These are phyloP conservation scores for Cordyceps fumosorosea DNA, from an alignment of 2,329 filamentous ascomycete genomes.

Conservation along the genomic window DNA sequence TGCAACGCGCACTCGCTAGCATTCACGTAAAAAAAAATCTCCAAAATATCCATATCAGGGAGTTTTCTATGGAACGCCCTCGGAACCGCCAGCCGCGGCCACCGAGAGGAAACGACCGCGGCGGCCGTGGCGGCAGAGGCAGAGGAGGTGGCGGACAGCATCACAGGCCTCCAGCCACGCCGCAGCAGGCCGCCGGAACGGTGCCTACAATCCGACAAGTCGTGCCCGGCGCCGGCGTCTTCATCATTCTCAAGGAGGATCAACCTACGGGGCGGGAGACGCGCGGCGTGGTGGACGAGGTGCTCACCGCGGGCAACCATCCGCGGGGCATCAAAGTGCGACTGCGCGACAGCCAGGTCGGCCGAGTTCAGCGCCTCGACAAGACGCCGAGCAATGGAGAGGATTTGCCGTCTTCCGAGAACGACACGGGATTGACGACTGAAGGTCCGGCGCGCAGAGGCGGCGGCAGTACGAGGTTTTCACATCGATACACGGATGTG, in stretches of 20 bases:
- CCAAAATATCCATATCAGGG: neutral
- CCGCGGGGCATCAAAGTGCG: constrained; percentile 75
- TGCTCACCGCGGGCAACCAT: constrained; percentile 68
- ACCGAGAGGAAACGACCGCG: constrained; percentile 1
- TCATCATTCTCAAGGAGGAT: constrained; percentile 69
- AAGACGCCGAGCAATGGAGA: constrained; percentile 15
- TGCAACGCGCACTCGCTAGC: neutral
- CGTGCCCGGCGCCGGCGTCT: constrained; percentile 55
- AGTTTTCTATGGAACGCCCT: constrained; percentile 24
- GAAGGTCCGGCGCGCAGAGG: constrained; percentile 12
- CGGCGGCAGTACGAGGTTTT: constrained; percentile 19
- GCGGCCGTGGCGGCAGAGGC: constrained; percentile 18
- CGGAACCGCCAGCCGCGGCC: constrained; percentile 27
- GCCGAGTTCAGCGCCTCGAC: constrained; percentile 62
- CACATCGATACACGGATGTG: constrained; percentile 28
- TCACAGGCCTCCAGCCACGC: constrained; percentile 22
- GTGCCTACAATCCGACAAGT: constrained; percentile 48
- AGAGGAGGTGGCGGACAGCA: constrained; percentile 15
- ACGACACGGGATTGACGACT: neutral
- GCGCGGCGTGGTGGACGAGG: constrained; percentile 55
- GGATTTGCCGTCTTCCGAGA: no score
- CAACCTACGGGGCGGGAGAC: constrained; percentile 69
- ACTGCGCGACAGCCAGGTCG: constrained; percentile 63
- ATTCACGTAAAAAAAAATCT: neutral
- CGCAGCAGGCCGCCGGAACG: constrained; percentile 28